Conservation (phyloP, 2,329 filamentous ascomycete genomes). For the Colletotrichum eleusines region DNA sequence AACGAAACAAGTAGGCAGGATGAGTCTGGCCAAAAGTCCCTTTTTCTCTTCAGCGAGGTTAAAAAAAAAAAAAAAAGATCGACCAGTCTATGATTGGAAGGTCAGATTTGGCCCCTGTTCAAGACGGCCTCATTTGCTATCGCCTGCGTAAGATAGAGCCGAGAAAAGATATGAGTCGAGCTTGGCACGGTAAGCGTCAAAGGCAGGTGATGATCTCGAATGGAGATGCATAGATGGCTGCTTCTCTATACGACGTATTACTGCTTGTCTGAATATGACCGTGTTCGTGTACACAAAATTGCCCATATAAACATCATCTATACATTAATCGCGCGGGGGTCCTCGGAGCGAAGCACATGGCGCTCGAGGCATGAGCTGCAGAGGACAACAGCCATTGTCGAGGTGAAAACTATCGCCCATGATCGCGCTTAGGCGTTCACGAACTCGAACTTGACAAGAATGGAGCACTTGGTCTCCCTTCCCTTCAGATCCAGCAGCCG, state of each 20-base stretch:
- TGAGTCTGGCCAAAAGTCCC: neutral
- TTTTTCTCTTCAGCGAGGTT: neutral
- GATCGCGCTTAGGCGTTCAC: constrained; percentile 49
- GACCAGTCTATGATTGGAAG: neutral
- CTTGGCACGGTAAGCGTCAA: neutral
- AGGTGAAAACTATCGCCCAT: neutral
- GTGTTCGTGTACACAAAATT: neutral
- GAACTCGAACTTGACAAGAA: constrained; percentile 73
- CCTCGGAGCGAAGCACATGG: neutral
- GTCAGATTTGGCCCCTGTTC: neutral
- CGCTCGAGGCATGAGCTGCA: neutral
- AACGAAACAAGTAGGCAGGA: neutral
- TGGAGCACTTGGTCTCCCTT: constrained; percentile 70
- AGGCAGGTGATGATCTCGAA: neutral
- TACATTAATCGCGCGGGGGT: neutral
- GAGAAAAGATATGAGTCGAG: neutral
- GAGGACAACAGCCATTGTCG: neutral
- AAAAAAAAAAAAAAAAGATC: too few relatives aligned
- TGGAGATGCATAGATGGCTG: neutral
- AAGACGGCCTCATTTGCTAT: neutral
- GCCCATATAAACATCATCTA: neutral
- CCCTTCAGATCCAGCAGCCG: constrained; percentile 75
- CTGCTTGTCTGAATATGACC: neutral
- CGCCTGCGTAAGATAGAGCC: neutral
- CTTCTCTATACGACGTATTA: too few relatives aligned